Base-by-base conservation (phyloP, 805 yeast species). In the Yarrowia sp. region DNA sequence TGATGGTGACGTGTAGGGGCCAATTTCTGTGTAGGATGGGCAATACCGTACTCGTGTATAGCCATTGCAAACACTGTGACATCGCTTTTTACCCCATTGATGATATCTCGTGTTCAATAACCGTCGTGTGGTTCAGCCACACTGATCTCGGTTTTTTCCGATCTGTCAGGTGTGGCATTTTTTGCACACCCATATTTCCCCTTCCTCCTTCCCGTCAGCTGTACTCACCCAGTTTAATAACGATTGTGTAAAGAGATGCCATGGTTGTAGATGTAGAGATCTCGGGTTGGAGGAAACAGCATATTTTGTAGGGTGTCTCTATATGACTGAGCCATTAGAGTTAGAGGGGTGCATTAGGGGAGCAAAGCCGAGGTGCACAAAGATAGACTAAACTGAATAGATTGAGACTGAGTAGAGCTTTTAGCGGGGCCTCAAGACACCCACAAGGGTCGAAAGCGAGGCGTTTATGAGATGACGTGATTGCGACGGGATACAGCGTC, bases 161-260 rank as follows among this genome's bases (percentile, higher is more conserved):
- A 8, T n/a, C 5, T 18, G 5, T 17, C 10, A n/a, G 15, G 22
- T 10, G 6, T 10, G n/a, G 35, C 31, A 10, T 35, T 32, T 32
- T 14, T 17, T 9, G 28, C 13, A 13, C 36, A 18, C 36, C 10
- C 13, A 13, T 7, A 4, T 7, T 10, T 0, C 17, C 10, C 5
- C 4, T 14, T 31, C 17, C 15, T 14, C 2, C 6, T 11, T n/a
- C 10, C 7, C 8, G 5, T 32, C 53, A 4, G 39, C 33, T 35
- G 39, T 9, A 65, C 72, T 41, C 64, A 70, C 73, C 88, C 15
- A 84, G 76, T 69, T 84, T 84, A 68, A 84, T 82, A 5, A 85
- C 87, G 42, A 84, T 81, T 0, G 86, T 83, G 66, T 77, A 78
- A 3, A 55, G 61, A 55, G 61, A 71, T 68, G 53, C 72, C 74